Conservation (phyloP, 2,329 filamentous ascomycete genomes). For the Xylaria multiplex region DNA sequence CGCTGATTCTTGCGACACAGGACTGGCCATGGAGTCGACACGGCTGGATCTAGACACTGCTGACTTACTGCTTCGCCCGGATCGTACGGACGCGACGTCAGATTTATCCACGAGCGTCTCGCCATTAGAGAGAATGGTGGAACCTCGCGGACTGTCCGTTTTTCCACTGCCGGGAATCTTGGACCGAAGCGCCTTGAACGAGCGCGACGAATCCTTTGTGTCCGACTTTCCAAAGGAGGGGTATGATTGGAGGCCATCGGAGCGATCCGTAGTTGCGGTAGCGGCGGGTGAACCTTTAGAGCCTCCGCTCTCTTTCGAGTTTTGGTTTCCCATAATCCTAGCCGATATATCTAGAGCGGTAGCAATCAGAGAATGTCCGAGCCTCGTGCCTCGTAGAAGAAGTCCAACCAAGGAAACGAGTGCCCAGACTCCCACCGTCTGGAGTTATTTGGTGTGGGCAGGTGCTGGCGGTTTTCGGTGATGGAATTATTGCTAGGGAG, state of each 20-base stretch:
- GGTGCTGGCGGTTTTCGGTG: constrained; percentile 29
- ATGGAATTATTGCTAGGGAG: constrained; percentile 56
- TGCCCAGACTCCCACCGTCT: constrained; percentile 45
- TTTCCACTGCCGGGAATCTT: constrained; percentile 83
- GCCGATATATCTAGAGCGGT: constrained; percentile 10
- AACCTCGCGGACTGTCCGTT: constrained; percentile 83
- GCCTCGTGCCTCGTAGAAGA: constrained; percentile 32
- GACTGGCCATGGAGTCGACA: constrained; percentile 55
- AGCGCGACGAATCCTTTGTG: constrained; percentile 90
- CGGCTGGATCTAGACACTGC: constrained; percentile 62
- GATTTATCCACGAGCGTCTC: constrained; percentile 70
- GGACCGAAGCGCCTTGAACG: constrained; percentile 83
- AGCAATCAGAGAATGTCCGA: constrained; percentile 24
- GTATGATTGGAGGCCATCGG: constrained; percentile 77
- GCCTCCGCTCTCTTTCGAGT: constrained; percentile 68
- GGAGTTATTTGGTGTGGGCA: constrained; percentile 18
- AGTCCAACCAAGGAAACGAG: constrained; percentile 39
- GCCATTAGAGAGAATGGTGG: constrained; percentile 71
- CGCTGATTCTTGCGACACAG: constrained; percentile 53
- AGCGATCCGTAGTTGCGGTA: constrained; percentile 53
- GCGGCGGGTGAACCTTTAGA: constrained; percentile 60
- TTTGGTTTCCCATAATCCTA: constrained; percentile 77
- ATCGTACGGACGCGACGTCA: constrained; percentile 80
- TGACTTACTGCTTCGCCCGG: constrained; percentile 69
- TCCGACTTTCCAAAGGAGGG: constrained; percentile 93